Evolutionary conservation across 768 basidiomycete species (phyloP).

Genomic region (Lactarius trivialis): DNA sequence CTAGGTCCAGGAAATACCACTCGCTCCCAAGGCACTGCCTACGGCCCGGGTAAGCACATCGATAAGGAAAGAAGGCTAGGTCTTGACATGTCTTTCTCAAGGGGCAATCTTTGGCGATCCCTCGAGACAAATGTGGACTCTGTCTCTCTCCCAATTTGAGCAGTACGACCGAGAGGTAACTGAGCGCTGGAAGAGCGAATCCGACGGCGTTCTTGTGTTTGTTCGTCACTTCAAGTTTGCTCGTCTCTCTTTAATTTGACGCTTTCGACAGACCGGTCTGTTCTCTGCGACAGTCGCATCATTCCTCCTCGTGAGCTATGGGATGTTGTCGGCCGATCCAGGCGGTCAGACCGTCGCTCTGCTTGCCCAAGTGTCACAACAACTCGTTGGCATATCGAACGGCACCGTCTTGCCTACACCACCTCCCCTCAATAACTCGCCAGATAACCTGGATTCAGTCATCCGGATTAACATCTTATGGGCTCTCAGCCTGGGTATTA

Average conservation of each 20-base stretch:
- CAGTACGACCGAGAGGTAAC: not conserved
- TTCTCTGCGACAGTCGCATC: slow-evolving; percentile 5
- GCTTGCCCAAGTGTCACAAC: not conserved
- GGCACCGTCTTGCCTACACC: not conserved
- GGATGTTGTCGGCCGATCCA: not conserved
- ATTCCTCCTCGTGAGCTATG: not conserved
- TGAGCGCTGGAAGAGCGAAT: not conserved
- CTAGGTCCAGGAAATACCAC: not conserved
- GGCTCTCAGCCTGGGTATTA: slow-evolving; percentile 2
- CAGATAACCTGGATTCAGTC: not conserved
- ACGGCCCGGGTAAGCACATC: not conserved
- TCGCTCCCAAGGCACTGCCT: not conserved
- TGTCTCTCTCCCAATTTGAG: slow-evolving; percentile 3
- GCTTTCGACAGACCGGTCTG: not conserved
- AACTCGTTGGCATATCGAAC: not conserved
- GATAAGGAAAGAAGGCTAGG: not conserved
- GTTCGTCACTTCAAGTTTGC: not conserved
- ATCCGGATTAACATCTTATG: slow-evolving; percentile 1
- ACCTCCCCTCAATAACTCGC: not conserved
- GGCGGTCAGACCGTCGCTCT: not conserved
- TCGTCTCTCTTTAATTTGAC: not conserved
- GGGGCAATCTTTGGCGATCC: slow-evolving; percentile 1
- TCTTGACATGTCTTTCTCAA: not conserved
- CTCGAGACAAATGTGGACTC: slow-evolving; percentile 4
- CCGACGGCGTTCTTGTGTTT: slow-evolving; percentile 4